Conservation (phyloP, 1,284 basidiomycete species). For the Malassezia sympodialis region DNA sequence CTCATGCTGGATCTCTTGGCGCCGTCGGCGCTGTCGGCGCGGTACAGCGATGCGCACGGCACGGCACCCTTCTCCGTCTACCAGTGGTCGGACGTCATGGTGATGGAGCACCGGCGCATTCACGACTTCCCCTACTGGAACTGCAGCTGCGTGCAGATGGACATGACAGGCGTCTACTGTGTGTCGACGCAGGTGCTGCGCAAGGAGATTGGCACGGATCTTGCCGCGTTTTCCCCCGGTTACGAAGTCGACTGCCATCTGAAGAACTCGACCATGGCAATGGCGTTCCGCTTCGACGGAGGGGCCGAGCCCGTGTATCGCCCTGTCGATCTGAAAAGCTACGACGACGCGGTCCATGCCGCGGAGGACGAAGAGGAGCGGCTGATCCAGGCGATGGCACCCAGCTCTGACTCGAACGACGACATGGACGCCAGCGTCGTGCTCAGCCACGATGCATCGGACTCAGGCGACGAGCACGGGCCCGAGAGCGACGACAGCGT, state of each 20-base stretch:
- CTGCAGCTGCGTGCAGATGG: constrained; percentile 18
- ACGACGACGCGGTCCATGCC: background rate
- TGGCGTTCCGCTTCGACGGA: constrained; percentile 7
- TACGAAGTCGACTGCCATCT: constrained; percentile 4
- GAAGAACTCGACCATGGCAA: constrained; percentile 10
- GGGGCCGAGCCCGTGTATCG: background rate
- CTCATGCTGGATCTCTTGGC: background rate
- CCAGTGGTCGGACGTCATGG: constrained; percentile 5
- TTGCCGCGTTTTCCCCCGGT: background rate
- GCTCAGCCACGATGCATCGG: background rate
- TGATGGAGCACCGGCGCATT: background rate
- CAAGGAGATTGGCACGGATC: constrained; percentile 1
- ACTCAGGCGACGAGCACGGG: too few species aligned
- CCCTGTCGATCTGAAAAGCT: background rate
- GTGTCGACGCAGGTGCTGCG: constrained; percentile 4
- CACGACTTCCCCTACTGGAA: background rate
- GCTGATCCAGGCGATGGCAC: background rate
- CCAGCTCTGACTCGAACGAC: background rate
- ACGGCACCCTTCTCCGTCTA: constrained; percentile 9
- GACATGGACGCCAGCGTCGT: background rate
- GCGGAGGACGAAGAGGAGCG: background rate
- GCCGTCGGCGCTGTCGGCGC: background rate
- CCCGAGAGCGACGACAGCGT: background rate
- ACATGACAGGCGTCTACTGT: constrained; percentile 15
- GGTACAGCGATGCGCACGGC: background rate